These are phyloP conservation scores for Irpex sp. DNA, from an alignment of 1,284 basidiomycete species.

Conservation along the genomic window DNA sequence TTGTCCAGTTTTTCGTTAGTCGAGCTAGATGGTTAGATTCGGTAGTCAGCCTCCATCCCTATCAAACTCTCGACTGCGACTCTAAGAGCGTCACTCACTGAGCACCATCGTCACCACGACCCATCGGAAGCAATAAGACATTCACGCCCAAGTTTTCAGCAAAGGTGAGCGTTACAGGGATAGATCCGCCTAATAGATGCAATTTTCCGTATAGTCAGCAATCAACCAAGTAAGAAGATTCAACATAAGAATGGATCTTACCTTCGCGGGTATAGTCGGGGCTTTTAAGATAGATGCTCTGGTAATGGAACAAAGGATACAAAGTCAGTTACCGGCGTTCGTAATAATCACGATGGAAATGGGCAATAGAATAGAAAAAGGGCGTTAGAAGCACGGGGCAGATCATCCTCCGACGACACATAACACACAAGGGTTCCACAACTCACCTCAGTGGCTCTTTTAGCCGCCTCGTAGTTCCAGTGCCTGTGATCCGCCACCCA, in stretches of 20 bases:
- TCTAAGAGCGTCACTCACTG: constrained; percentile 53
- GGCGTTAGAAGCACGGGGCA: neutral
- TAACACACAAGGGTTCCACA: neutral
- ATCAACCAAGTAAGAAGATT: constrained; percentile 54
- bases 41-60: neutral
- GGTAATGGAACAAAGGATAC: neutral
- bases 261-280: constrained; percentile 19
- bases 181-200: constrained; percentile 76
- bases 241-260: constrained; percentile 1
- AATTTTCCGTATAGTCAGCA: neutral
- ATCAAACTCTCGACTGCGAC: neutral
- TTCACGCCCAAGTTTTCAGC: constrained; percentile 83
- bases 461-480: constrained; percentile 95
- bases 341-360: neutral
- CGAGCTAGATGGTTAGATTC: constrained; percentile 45
- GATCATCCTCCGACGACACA: neutral
- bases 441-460: constrained; percentile 70
- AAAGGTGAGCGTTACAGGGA: constrained; percentile 95
- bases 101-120: constrained; percentile 90
- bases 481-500: constrained; percentile 85
- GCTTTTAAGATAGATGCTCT: constrained; percentile 23
- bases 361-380: neutral
- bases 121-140: constrained; percentile 89
- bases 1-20: constrained; percentile 97
- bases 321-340: neutral